Base-by-base conservation (phyloP, 75 land plant species). In the Pseudotsuga menziesii region DNA sequence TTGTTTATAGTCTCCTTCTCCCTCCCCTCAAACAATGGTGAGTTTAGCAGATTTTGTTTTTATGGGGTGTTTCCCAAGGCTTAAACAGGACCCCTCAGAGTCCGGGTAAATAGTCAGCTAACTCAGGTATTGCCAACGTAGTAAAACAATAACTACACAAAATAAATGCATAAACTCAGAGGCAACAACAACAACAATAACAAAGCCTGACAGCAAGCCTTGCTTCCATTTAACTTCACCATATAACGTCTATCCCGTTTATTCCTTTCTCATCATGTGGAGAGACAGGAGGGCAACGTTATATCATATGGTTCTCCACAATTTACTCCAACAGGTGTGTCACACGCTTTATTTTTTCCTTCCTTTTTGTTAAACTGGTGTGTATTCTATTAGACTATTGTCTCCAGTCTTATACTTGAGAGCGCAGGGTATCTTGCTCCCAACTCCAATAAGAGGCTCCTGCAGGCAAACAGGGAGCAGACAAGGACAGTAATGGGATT, bases 21-120 rank as follows among this genome's bases (percentile, higher is more conserved):
- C 72, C 72, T 39, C 72, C 48, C 72, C 72, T 69, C 25, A 36
- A 69, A 69, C 72, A 69, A 69, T 69, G 72, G 72, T 69, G 52
- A 64, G 36, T 64, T 64, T 64, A 5, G 41, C 35, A 36, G 35
- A 44, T 39, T 41, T 41, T 41, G 72, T 69, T 69, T 41, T 69
- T n/a, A 69, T 69, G 54, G 48, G 48, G 25, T 69, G 72, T 69
- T 69, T 69, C 72, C 72, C 72, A 69, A 19, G 12, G 54, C 54
- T 11, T 6, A 69, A 69, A 69, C 72, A 69, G 48, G 3, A 20
- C 22, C 25, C 72, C 69, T 16, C 69, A 32, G 41, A 64, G 41
- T 64, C n/a, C 69, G 69, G 69, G 19, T 17, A 64, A 32, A 29
- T 36, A 64, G 67, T 63, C 54, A 48, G 54, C 54, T 9, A 48